Evolutionary conservation across 345 rosid genomes (phyloP).

Genomic region (Salix brachista): DNA sequence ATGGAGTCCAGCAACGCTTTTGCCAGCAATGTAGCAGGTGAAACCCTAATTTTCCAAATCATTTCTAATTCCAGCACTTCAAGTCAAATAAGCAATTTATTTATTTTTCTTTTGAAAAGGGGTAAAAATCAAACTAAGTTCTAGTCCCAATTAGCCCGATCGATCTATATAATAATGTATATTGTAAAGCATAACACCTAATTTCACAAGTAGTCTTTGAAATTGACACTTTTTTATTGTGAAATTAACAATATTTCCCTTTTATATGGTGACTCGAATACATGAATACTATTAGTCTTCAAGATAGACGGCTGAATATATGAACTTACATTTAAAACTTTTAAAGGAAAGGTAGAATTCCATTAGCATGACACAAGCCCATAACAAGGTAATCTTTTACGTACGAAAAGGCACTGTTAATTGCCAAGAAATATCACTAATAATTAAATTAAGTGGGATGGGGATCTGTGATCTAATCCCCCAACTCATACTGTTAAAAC

Average conservation of each 20-base stretch:
- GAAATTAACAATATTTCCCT: neutral
- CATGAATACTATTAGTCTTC: neutral
- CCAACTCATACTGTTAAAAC: neutral
- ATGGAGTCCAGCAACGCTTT: constrained; percentile 69
- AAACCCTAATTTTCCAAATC: constrained; percentile 32
- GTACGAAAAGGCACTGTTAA: neutral
- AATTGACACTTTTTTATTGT: neutral
- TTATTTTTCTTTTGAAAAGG: neutral
- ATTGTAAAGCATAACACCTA: neutral
- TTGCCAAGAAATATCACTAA: neutral
- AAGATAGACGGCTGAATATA: neutral
- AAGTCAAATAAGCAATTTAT: neutral
- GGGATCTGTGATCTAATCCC: neutral
- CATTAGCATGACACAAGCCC: neutral
- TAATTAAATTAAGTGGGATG: neutral
- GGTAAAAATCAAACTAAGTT: neutral
- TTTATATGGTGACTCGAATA: neutral
- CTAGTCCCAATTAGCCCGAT: neutral
- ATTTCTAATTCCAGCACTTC: neutral
- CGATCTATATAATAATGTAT: neutral
- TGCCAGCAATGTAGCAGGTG: constrained; percentile 99
- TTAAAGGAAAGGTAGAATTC: neutral
- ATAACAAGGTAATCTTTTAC: neutral
- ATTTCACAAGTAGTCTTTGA: neutral
- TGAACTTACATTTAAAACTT: neutral